Conservation (phyloP, 306 rosid genomes). For the Ceratonia siliqua region DNA sequence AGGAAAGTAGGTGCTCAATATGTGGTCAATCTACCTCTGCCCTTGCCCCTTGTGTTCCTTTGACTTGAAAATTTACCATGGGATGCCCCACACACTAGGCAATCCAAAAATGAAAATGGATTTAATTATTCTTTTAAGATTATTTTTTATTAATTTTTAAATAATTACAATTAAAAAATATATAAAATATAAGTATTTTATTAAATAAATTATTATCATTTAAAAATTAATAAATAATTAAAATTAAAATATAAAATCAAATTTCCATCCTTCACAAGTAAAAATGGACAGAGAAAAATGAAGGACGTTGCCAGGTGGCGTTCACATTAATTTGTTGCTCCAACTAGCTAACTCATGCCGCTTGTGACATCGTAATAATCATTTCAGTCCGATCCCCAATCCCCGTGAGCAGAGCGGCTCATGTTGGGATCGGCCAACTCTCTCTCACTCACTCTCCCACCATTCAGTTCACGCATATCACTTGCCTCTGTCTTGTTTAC, state of each 20-base stretch:
- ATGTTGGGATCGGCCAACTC: background rate
- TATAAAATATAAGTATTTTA: too few relatives aligned
- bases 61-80: constrained; percentile 21
- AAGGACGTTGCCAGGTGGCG: constrained; percentile 26
- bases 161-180: too few relatives aligned
- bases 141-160: too few relatives aligned
- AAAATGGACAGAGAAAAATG: too few relatives aligned
- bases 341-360: constrained; percentile 7
- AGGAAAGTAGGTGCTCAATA: background rate
- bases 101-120: too few relatives aligned
- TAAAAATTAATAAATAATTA: too few relatives aligned
- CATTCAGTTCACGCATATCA: background rate
- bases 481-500: background rate
- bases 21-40: background rate
- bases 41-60: background rate
- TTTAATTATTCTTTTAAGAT: too few relatives aligned
- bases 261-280: too few relatives aligned
- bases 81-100: background rate
- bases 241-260: too few relatives aligned
- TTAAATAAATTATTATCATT: too few relatives aligned
- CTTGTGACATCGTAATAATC: constrained; percentile 1
- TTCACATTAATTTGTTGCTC: constrained; percentile 20
- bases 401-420: constrained; percentile 3
- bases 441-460: background rate
- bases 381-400: constrained; percentile 26